phyloP scores from a whole-genome alignment of 345 rosid species.

The Durio zibethinus region DNA sequence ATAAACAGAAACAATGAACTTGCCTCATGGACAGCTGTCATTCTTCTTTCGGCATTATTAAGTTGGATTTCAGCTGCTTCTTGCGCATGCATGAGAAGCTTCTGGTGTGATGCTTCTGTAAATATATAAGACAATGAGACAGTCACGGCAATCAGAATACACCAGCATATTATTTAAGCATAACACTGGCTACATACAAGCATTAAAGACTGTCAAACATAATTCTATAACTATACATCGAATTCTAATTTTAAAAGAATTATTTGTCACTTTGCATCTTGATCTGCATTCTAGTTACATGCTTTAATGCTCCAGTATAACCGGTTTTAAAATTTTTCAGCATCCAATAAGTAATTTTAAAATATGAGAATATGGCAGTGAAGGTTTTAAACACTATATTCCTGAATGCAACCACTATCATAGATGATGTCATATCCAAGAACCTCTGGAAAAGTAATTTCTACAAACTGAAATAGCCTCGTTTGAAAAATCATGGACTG shows the following conservation, averaged over 20 bases:
- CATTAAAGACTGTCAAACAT: slow-evolving; percentile 4
- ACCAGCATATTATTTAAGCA: slow-evolving; percentile 5
- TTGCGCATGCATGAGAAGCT: slow-evolving; percentile 60
- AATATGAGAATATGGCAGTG: neutral
- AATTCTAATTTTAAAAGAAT: neutral
- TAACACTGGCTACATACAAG: slow-evolving; percentile 11
- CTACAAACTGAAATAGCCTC: neutral
- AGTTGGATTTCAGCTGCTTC: slow-evolving; percentile 57
- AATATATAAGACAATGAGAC: slow-evolving; percentile 15
- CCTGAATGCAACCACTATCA: slow-evolving; percentile 1
- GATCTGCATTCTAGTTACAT: neutral
- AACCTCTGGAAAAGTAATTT: neutral
- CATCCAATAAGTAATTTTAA: neutral
- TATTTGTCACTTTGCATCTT: neutral
- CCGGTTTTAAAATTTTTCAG: neutral
- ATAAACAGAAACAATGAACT: slow-evolving; percentile 24
- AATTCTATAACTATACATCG: neutral
- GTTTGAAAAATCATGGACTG: neutral
- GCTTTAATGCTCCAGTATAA: slow-evolving; percentile 7
- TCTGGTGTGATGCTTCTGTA: slow-evolving; percentile 71
- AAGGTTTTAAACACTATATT: neutral
- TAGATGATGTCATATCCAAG: neutral
- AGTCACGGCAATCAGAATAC: neutral
- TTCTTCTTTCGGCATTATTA: slow-evolving; percentile 57
- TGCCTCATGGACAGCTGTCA: slow-evolving; percentile 66